Base-by-base conservation (phyloP, 768 basidiomycete species). In the Calvatia gigantea region DNA sequence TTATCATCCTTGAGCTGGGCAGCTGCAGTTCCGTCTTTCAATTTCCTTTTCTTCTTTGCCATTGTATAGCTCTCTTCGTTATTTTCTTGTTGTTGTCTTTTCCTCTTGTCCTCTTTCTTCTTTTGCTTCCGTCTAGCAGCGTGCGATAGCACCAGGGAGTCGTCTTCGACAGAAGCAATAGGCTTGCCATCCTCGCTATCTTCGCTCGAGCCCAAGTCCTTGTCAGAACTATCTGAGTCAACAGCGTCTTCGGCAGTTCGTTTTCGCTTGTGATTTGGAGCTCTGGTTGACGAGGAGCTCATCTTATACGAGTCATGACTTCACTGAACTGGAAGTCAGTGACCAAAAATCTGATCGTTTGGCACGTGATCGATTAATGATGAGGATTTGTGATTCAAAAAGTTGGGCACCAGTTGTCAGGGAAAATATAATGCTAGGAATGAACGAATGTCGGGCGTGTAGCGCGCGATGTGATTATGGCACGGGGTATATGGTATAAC, bases 101-200 rank as follows among this genome's bases (percentile, higher is more conserved):
- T 64, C 54, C 70, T 70, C n/a, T n/a, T n/a, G n/a, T n/a, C n/a
- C 25, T 71, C 73, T 32, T 65, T 68, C 54, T 73, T 84, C 70
- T 84, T 86, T 67, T 82, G 81, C 51, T 79, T 78, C 25, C 91
- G 77, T 53, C 76, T 79, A 66, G 89, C 86, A 5, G 86, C 86
- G 68, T 91, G 91, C 2, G 91, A 93, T 54, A 91, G 77, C 5
- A 81, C 85, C 19, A 76, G 77, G 15, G 63, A 69, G 9, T 83
- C 77, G 27, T 61, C 55, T 8, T 58, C 54, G n/a, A 42, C 39
- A 12, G 35, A 38, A 19, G 27, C 45, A 21, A 28, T 35, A 31
- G 52, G 9, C 17, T 35, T 45, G 7, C 32, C 51, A 15, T 56
- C 51, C n/a, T 46, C 60, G 15, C 56, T 58, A 19, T 50, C 33